Base-by-base conservation (phyloP, 495 filamentous ascomycete genomes). In the Aspergillus cristatus region DNA sequence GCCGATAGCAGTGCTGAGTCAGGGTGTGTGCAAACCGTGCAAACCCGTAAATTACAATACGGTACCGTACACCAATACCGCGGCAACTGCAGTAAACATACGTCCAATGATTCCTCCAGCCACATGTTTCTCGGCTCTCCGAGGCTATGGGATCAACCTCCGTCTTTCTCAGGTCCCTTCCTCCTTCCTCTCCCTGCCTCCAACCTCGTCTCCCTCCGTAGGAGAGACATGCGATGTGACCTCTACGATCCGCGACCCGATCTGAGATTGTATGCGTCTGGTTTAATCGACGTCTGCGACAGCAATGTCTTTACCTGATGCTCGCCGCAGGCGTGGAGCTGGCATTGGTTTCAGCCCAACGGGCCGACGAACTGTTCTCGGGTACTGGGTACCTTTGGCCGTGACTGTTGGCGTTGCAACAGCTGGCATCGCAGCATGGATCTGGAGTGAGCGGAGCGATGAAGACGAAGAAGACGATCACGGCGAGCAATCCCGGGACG, bases 391-490 rank as follows among this genome's bases (percentile, higher is more conserved):
- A 37, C 88, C 88, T 38, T 64, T 94, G 31, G 79, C 78, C 35
- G 53, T 94, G 42, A 94, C 88, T 28, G 78, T 90, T 25, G 86
- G 86, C 34, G 73, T 89, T 46, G 88, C 88, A 25, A 84, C 88
- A 15, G 73, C 83, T 36, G 85, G 86, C 18, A 65, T 91, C 35
- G 88, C 79, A 17, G 86, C 88, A 15, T 96, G 89, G 89, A 75
- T 89, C 18, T 94, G 86, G 88, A 90, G 82, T 60, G 85, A 91
- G 64, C 78, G 85, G 53, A 74, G 63, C 40, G 81, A 79, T 40
- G 69, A 82, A 47, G 82, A 86, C 14, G 76, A 84, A 33, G 78
- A 81, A 32, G 71, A 75, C 6, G 59, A 24, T 24, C 75, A 78
- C 49, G 73, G 37, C 46, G 47, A 72, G 7, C 72, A 75, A 48